A percentile compares a stretch with the other conserved stretches of the same genome.
Conservation (phyloP, 2,329 filamentous ascomycete species). For the Pseudocercospora fijiensis region DNA sequence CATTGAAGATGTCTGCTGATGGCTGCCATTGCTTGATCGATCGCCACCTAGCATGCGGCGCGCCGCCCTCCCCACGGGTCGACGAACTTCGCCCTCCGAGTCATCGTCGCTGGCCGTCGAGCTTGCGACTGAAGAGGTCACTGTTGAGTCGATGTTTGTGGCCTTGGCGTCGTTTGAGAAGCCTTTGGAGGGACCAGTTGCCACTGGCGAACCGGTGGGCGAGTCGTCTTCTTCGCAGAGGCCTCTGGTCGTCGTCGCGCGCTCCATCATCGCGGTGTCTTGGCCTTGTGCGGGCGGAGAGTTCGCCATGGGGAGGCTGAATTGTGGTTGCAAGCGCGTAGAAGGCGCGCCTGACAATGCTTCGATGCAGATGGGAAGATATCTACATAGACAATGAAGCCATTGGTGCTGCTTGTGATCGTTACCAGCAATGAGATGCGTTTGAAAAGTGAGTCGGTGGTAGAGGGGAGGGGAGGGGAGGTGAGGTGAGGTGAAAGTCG, state of each 20-base stretch:
- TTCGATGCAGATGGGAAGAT: not conserved
- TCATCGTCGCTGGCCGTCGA: constrained; percentile 14
- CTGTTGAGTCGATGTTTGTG: not conserved
- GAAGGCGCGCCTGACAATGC: not conserved
- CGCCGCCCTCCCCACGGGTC: constrained; percentile 33
- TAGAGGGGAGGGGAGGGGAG: too few relatives aligned
- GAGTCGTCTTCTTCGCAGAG: constrained; percentile 20
- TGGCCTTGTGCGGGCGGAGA: constrained; percentile 4
- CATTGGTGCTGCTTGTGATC: not conserved
- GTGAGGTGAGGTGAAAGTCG: not conserved
- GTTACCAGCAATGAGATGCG: not conserved
- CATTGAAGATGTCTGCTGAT: not conserved
- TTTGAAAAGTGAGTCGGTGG: too few relatives aligned
- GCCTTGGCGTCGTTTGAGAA: constrained; percentile 15
- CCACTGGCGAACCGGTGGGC: constrained; percentile 20
- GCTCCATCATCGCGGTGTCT: constrained; percentile 6
- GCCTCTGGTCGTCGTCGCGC: not conserved
- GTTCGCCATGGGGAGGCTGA: constrained; percentile 14
- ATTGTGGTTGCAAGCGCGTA: not conserved
- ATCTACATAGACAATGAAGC: not conserved
- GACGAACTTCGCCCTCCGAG: constrained; percentile 28
- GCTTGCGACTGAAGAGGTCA: not conserved
- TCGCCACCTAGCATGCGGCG: constrained; percentile 33
- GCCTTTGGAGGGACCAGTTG: constrained; percentile 7
- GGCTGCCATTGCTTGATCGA: not conserved